Conservation (phyloP, 441 rosid species). For the Populus hybrid region DNA sequence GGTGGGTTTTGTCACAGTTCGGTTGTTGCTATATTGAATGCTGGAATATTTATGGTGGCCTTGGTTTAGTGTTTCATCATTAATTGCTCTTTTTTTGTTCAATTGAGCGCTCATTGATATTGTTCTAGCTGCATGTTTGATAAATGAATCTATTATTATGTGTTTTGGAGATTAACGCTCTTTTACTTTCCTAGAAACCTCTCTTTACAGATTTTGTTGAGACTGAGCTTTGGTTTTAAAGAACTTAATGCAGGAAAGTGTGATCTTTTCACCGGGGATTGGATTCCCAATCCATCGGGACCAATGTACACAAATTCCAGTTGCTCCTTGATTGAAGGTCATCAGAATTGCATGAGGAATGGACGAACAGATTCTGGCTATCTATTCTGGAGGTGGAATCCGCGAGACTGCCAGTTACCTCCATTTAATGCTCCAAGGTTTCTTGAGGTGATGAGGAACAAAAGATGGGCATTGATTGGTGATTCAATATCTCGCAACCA, state of each 20-base stretch:
- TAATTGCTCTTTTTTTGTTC: neutral
- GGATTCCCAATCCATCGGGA: constrained; percentile 75
- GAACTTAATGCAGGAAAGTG: constrained; percentile 47
- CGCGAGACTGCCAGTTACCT: constrained; percentile 64
- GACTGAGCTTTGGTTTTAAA: constrained; percentile 11
- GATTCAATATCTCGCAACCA: constrained; percentile 96
- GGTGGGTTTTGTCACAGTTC: constrained; percentile 13
- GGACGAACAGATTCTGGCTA: constrained; percentile 78
- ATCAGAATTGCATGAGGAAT: constrained; percentile 83
- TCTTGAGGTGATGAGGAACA: constrained; percentile 72
- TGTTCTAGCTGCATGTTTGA: neutral
- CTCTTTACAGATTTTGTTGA: neutral
- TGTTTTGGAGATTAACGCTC: neutral
- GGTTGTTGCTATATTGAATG: neutral
- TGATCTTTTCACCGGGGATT: constrained; percentile 73
- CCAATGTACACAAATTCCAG: constrained; percentile 70
- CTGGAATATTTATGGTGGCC: neutral
- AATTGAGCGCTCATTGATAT: neutral
- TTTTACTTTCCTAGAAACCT: neutral
- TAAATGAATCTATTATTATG: neutral
- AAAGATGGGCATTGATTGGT: constrained; percentile 78
- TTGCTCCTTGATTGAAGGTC: constrained; percentile 68
- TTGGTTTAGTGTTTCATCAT: neutral
- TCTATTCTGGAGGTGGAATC: constrained; percentile 86
- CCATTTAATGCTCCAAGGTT: constrained; percentile 55